Evolutionary conservation across 208 protist species (phyloP).

Genomic region (Trichomonas tenax): DNA sequence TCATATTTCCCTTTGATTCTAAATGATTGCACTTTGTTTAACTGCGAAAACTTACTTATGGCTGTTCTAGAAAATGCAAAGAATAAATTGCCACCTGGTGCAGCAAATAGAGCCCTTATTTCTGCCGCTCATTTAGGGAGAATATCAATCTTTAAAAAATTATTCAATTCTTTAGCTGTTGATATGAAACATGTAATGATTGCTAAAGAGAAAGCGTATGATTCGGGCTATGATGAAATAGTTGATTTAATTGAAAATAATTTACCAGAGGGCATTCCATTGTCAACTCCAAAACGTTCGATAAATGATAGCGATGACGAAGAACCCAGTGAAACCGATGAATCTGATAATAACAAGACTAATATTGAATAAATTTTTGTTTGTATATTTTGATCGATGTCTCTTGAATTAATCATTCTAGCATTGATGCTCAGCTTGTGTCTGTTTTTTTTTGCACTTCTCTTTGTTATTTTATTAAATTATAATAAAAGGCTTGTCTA

Average conservation of each 20-base stretch:
- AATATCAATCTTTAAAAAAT: neutral
- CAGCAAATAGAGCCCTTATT: neutral
- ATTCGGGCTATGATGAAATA: neutral
- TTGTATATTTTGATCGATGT: too few relatives aligned
- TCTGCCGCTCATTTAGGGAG: neutral
- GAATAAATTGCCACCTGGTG: neutral
- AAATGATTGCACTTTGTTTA: neutral
- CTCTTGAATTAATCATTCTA: too few relatives aligned
- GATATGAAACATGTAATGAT: neutral
- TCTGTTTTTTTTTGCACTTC: too few relatives aligned
- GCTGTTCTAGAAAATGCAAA: neutral
- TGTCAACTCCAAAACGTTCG: too few relatives aligned
- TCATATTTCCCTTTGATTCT: neutral
- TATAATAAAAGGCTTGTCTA: too few relatives aligned
- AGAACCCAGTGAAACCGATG: too few relatives aligned
- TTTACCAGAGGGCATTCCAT: neutral
- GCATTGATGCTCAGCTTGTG: too few relatives aligned
- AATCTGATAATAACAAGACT: too few relatives aligned
- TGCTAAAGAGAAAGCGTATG: neutral
- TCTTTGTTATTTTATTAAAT: too few relatives aligned
- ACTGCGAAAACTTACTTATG: neutral
- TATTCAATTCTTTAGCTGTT: neutral
- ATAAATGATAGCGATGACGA: too few relatives aligned
- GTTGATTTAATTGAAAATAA: neutral
- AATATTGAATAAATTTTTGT: too few relatives aligned